These are phyloP conservation scores for Ceratocystis ficicola DNA, from an alignment of 2,329 filamentous ascomycete species.

Conservation along the genomic window DNA sequence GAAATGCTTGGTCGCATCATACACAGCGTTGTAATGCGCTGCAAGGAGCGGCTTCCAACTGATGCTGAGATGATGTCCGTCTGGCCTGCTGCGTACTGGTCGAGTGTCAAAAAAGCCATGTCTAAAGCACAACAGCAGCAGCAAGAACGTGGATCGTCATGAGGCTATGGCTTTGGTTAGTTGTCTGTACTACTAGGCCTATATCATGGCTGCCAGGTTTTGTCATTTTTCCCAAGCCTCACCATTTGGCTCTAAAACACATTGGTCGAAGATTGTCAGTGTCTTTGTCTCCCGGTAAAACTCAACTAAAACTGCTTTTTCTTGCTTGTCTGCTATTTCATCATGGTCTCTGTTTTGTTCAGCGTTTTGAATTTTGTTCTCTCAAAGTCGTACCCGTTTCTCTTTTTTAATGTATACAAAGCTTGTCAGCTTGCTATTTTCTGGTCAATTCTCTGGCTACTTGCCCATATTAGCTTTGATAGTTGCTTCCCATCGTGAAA, in stretches of 20 bases:
- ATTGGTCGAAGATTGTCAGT: no score
- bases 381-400: not conserved
- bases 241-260: not conserved
- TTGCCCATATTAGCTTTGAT: not conserved
- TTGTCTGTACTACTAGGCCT: not conserved
- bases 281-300: not conserved
- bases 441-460: not conserved
- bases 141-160: conserved; percentile 2
- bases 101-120: conserved; percentile 44
- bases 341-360: not conserved
- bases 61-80: conserved; percentile 43
- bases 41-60: conserved; percentile 45
- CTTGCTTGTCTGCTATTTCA: not conserved
- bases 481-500: not conserved
- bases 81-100: conserved; percentile 52
- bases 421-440: not conserved
- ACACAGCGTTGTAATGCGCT: conserved; percentile 49
- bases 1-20: conserved; percentile 51
- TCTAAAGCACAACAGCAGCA: conserved; percentile 18
- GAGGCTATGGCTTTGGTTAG: not conserved
- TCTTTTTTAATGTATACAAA: not conserved
- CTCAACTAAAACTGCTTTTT: not conserved
- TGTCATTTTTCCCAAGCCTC: not conserved
- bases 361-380: conserved; percentile 8
- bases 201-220: not conserved